Evolutionary conservation across 2,329 filamentous ascomycete genomes (phyloP).

Genomic region (Neonectria hederae): DNA sequence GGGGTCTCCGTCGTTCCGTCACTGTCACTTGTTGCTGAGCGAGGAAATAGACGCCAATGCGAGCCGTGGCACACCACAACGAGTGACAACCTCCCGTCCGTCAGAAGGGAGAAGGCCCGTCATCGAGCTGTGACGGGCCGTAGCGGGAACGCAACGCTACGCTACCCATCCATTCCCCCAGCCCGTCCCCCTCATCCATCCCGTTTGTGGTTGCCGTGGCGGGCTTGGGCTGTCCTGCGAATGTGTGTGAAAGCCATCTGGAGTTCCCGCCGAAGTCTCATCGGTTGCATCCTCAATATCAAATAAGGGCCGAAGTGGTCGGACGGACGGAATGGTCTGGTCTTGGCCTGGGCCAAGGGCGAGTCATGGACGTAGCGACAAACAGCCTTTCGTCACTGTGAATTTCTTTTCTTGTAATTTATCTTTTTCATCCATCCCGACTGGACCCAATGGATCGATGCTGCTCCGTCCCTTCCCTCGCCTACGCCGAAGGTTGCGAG

Average conservation of each 20-base stretch:
- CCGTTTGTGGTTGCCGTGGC: not conserved
- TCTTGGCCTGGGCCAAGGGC: not conserved
- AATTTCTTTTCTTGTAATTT: not conserved
- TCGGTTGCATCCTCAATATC: not conserved
- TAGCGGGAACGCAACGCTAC: constrained; percentile 16
- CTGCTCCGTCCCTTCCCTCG: constrained; percentile 36
- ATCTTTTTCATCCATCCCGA: constrained; percentile 3
- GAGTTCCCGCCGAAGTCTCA: not conserved
- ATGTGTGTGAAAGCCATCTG: too few species aligned
- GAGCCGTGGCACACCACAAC: constrained; percentile 14
- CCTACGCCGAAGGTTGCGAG: constrained; percentile 38
- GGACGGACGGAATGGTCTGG: not conserved
- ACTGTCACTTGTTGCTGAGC: not conserved
- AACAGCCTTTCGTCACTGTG: constrained; percentile 2
- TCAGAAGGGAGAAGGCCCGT: constrained; percentile 21
- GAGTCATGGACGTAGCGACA: constrained; percentile 18
- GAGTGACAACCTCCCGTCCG: not conserved
- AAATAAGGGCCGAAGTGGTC: not conserved
- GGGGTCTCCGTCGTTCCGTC: not conserved
- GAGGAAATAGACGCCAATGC: constrained; percentile 11
- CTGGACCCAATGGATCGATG: constrained; percentile 11
- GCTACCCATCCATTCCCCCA: not conserved
- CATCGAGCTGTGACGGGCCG: constrained; percentile 22
- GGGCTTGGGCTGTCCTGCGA: too few species aligned
- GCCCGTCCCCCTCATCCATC: not conserved